Conservation (phyloP, 1,284 basidiomycete genomes). For the Rhizoctonia solani region DNA sequence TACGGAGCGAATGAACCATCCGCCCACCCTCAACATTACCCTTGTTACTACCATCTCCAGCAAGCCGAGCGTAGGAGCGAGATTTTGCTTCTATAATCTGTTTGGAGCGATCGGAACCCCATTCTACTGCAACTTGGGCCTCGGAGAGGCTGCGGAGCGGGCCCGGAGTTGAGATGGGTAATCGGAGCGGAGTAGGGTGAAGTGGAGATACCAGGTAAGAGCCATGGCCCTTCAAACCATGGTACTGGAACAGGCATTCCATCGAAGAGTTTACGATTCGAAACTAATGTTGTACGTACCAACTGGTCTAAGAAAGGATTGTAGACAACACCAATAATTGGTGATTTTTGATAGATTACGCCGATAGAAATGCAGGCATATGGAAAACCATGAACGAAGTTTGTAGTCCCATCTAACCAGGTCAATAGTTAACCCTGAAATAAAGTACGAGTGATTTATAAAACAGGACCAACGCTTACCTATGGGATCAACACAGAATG, state of each 20-base stretch:
- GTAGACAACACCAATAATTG: conserved; percentile 88
- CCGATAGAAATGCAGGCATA: conserved; percentile 74
- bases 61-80: conserved; percentile 72
- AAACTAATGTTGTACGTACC: conserved; percentile 47
- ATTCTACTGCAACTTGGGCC: conserved; percentile 87
- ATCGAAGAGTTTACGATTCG: not conserved
- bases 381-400: conserved; percentile 92
- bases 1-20: conserved; percentile 87
- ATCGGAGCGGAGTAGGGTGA: conserved; percentile 57
- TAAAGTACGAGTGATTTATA: not conserved
- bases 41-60: conserved; percentile 67
- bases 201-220: conserved; percentile 61
- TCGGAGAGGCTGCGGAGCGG: conserved; percentile 75
- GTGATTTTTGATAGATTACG: conserved; percentile 77
- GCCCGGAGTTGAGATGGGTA: conserved; percentile 71
- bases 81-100: conserved; percentile 68
- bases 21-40: conserved; percentile 65
- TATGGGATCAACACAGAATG: conserved; percentile 90
- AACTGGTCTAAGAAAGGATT: conserved; percentile 90
- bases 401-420: conserved; percentile 81
- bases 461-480: conserved; percentile 49
- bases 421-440: conserved; percentile 20
- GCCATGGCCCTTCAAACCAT: conserved; percentile 77
- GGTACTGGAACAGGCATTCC: conserved; percentile 61
- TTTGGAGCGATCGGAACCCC: conserved; percentile 81